Evolutionary conservation across 2,329 filamentous ascomycete species (phyloP), one percentile per base, ranked within the genome.

Genomic region (Aureobasidium sp.): DNA sequence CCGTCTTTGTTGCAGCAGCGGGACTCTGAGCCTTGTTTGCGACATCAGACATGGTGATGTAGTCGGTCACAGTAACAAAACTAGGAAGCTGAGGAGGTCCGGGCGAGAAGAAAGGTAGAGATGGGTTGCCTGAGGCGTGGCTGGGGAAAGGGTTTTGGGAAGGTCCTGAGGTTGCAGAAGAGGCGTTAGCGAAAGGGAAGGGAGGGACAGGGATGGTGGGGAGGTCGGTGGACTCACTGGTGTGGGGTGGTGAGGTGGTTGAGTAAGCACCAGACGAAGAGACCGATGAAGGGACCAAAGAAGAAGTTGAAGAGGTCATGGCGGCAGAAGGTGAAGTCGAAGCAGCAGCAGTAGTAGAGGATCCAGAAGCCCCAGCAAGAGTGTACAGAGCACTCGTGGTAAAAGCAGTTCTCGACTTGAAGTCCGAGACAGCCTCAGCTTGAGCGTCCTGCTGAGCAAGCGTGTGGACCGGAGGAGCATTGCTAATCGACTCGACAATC

Each of bases 401-500:
- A 56, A 73, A 61, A 8, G 78, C 78, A 7, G 72, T 77, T 55
- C 78, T 75, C 3, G 70, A 72, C 14, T 71, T 68, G 64, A 71
- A 80, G 68, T 73, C 69, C 8, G 65, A 58, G 15, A 77, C 74
- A 17, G 78, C 78, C 8, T 66, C 66, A 17, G 71, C 68, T 67
- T 75, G 74, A 12, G 75, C 75, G 63, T 79, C 77, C 58, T 78
- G 76, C 66, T 78, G 77, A 15, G 62, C 71, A 42, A 75, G 67
- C 42, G 64, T 67, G 63, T 70, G 66, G 25, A 67, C 60, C 11
- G 64, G 60, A 14, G 62, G 61, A 20, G 62, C 52, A 22, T 59
- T 57, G 48, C 64, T 51, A 15, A 48, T 29, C 7, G 17, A 59
- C 79, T 78, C 64, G 66, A 78, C 75, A 44, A 83, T 72, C 42